Percentiles rank a stretch among this genome's conserved stretches.
Conservation (phyloP, 495 filamentous ascomycete species). For the Glarea lozoyensis region DNA sequence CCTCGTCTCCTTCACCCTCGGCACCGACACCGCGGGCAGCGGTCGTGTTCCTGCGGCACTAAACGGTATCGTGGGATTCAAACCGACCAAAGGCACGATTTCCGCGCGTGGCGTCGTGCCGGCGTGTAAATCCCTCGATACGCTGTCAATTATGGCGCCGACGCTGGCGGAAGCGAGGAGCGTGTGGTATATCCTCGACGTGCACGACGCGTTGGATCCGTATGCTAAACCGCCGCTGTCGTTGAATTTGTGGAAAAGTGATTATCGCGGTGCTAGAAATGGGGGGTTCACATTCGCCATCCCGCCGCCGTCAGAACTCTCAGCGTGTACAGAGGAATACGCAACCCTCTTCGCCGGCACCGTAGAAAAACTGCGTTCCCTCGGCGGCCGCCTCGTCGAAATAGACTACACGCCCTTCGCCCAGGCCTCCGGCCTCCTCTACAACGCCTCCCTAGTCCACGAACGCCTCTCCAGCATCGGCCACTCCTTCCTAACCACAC, state of each 20-base stretch:
- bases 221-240: constrained; percentile 40
- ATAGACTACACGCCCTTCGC: constrained; percentile 48
- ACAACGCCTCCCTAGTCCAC: constrained; percentile 48
- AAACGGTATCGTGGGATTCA: constrained; percentile 59
- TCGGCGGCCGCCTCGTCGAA: constrained; percentile 39
- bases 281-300: constrained; percentile 47
- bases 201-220: constrained; percentile 44
- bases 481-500: constrained; percentile 11
- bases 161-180: constrained; percentile 46
- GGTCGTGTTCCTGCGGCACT: constrained; percentile 53
- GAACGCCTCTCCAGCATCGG: constrained; percentile 37
- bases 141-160: constrained; percentile 47
- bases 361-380: constrained; percentile 33
- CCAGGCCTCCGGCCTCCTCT: constrained; percentile 46
- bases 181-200: constrained; percentile 47
- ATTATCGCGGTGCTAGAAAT: constrained; percentile 29
- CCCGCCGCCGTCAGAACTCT: constrained; percentile 37
- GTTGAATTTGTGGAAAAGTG: constrained; percentile 32
- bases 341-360: constrained; percentile 36
- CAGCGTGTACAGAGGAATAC: constrained; percentile 36
- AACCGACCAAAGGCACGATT: constrained; percentile 57
- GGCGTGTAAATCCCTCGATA: constrained; percentile 53
- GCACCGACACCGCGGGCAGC: constrained; percentile 60
- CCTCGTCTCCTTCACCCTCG: constrained; percentile 53
- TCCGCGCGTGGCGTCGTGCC: constrained; percentile 51